phyloP scores from a whole-genome alignment of 1,284 basidiomycete species.

The Boletellus sp. region DNA sequence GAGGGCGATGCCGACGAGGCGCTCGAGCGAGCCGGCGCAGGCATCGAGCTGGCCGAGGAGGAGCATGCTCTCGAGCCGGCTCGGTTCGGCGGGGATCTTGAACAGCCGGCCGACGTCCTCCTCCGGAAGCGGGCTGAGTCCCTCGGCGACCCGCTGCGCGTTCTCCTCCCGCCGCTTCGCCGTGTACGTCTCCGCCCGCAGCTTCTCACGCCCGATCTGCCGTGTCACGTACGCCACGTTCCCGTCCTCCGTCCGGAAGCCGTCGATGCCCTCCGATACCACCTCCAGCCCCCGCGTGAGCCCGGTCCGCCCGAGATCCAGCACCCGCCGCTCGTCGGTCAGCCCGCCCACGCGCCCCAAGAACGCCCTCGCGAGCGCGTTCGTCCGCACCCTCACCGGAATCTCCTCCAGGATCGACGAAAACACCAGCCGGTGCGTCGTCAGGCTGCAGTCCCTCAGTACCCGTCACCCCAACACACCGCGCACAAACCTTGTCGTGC shows the following conservation, averaged over 20 bases:
- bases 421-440: slow-evolving; percentile 85
- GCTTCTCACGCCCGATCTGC: slow-evolving; percentile 88
- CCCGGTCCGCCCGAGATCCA: slow-evolving; percentile 60
- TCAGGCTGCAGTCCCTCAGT: slow-evolving; percentile 54
- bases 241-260: slow-evolving; percentile 86
- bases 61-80: slow-evolving; percentile 85
- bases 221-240: slow-evolving; percentile 91
- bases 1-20: slow-evolving; percentile 64
- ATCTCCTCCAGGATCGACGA: slow-evolving; percentile 88
- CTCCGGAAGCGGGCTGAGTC: slow-evolving; percentile 82
- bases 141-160: slow-evolving; percentile 75
- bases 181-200: slow-evolving; percentile 77
- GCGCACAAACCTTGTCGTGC: slow-evolving; percentile 65
- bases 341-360: slow-evolving; percentile 35
- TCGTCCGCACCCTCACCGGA: slow-evolving; percentile 85
- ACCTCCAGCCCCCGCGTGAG: slow-evolving; percentile 73
- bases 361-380: slow-evolving; percentile 84
- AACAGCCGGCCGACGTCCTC: slow-evolving; percentile 82
- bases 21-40: slow-evolving; percentile 73
- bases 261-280: slow-evolving; percentile 82
- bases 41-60: slow-evolving; percentile 86
- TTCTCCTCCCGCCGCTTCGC: slow-evolving; percentile 91
- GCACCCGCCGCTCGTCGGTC: slow-evolving; percentile 29
- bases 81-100: slow-evolving; percentile 88
- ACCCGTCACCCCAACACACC: not conserved